Conservation (phyloP, 257 asterid species). For the Verbascum thapsus region DNA sequence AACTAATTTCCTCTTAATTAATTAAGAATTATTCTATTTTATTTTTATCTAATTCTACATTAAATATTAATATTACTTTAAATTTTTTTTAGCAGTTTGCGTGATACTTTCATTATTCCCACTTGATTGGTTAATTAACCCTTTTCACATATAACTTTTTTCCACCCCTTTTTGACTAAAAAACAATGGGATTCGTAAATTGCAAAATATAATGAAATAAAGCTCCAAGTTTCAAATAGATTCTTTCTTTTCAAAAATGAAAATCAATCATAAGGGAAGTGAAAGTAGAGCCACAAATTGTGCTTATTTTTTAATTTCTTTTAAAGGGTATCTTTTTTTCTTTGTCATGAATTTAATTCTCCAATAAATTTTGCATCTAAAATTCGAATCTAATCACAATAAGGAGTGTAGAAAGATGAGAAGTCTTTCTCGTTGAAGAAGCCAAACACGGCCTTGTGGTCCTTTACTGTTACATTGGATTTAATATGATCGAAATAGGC, state of each 20-base stretch:
- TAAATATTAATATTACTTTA: not conserved
- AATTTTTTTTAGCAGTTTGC: not conserved
- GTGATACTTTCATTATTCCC: constrained; percentile 14
- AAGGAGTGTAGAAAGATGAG: constrained; percentile 33
- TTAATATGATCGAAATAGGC: not conserved
- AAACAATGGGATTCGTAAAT: constrained; percentile 5
- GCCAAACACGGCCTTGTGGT: constrained; percentile 54
- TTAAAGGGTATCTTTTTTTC: no score
- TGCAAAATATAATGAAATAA: not conserved
- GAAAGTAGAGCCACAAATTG: constrained; percentile 15
- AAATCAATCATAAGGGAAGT: constrained; percentile 9
- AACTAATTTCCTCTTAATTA: not conserved
- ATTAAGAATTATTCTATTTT: no score
- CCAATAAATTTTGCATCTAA: constrained; percentile 33
- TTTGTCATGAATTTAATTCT: no score
- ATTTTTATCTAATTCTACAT: no score
- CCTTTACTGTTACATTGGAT: constrained; percentile 22
- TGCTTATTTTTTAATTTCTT: no score
- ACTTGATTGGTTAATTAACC: not conserved
- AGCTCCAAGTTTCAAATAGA: constrained; percentile 1
- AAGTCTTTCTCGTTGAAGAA: constrained; percentile 40
- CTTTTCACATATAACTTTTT: not conserved
- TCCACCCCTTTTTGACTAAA: not conserved
- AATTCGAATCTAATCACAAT: constrained; percentile 32
- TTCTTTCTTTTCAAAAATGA: constrained; percentile 11